Evolutionary conservation across 495 filamentous ascomycete species (phyloP).

Genomic region (Hypoxylon lienhwacheense): DNA sequence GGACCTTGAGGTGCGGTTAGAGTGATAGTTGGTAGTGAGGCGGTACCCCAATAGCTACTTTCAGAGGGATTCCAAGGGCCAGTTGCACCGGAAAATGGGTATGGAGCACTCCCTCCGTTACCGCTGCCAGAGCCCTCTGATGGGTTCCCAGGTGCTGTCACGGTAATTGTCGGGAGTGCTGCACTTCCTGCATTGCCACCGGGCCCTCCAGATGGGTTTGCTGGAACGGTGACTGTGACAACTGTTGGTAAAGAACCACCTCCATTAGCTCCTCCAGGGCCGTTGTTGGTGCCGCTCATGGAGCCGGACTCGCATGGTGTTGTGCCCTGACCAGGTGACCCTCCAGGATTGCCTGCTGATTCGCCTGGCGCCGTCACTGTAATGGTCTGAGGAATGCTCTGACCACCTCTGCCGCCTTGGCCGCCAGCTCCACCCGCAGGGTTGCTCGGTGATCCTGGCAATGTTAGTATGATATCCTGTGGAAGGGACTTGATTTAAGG

Average conservation of each 20-base stretch:
- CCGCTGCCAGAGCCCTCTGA: conserved; percentile 8
- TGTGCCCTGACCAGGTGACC: conserved; percentile 20
- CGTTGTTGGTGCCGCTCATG: conserved; percentile 18
- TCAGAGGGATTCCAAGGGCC: conserved; percentile 11
- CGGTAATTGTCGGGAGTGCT: conserved; percentile 9
- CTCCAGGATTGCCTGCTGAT: conserved; percentile 22
- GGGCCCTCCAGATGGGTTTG: conserved; percentile 13
- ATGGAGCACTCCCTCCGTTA: conserved; percentile 15
- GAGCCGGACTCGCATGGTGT: conserved; percentile 25
- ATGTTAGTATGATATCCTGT: conserved; percentile 1
- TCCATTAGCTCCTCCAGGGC: conserved; percentile 21
- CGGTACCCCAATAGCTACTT: conserved; percentile 15
- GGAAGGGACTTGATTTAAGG: not conserved
- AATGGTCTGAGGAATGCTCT: conserved; percentile 18
- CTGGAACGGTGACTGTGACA: conserved; percentile 22
- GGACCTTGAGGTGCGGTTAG: conserved; percentile 15
- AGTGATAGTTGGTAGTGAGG: conserved; percentile 18
- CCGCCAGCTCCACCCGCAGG: conserved; percentile 14
- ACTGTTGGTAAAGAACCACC: conserved; percentile 18
- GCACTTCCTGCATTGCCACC: conserved; percentile 19
- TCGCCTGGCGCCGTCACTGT: conserved; percentile 26
- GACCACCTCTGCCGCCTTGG: conserved; percentile 21
- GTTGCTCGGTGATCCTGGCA: conserved; percentile 12
- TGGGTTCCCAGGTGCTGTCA: conserved; percentile 16
- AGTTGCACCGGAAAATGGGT: not conserved